A percentile compares a stretch with the other conserved stretches of the same genome.
These are phyloP conservation scores for Apiospora kogelbergensis DNA, from an alignment of 2,329 filamentous ascomycete species.

Conservation along the genomic window DNA sequence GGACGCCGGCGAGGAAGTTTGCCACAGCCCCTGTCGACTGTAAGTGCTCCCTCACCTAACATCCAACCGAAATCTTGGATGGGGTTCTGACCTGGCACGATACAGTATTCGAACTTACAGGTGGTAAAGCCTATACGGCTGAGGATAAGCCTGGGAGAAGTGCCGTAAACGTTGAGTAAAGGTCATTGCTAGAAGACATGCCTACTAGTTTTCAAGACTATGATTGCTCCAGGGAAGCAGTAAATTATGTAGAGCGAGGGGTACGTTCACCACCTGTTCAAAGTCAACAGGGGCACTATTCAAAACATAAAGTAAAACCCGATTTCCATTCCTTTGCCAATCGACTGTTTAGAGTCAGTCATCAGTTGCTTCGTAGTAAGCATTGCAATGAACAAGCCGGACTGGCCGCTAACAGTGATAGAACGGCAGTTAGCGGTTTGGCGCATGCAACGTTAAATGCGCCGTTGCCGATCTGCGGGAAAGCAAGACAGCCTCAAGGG, in stretches of 20 bases:
- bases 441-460: not conserved
- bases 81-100: not conserved
- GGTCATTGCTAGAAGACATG: not conserved
- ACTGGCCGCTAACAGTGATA: not conserved
- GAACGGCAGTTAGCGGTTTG: not conserved
- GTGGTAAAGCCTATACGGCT: not conserved
- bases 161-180: not conserved
- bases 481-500: not conserved
- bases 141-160: not conserved
- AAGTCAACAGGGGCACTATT: too few relatives aligned
- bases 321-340: too few relatives aligned
- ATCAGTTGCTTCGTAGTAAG: too few relatives aligned
- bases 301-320: too few relatives aligned
- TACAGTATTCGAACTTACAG: not conserved
- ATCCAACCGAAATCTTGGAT: not conserved
- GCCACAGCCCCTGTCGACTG: constrained; percentile 25
- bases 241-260: not conserved
- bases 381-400: not conserved
- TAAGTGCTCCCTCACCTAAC: constrained; percentile 17
- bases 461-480: not conserved
- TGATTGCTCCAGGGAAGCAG: not conserved
- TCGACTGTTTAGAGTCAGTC: too few relatives aligned
- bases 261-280: too few relatives aligned
- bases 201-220: rapidly evolving
- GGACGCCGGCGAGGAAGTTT: constrained; percentile 35